Evolutionary conservation across 106 monocot species (phyloP), one percentile per base, ranked within the genome.

Genomic region (Apostasia shenzhenica): DNA sequence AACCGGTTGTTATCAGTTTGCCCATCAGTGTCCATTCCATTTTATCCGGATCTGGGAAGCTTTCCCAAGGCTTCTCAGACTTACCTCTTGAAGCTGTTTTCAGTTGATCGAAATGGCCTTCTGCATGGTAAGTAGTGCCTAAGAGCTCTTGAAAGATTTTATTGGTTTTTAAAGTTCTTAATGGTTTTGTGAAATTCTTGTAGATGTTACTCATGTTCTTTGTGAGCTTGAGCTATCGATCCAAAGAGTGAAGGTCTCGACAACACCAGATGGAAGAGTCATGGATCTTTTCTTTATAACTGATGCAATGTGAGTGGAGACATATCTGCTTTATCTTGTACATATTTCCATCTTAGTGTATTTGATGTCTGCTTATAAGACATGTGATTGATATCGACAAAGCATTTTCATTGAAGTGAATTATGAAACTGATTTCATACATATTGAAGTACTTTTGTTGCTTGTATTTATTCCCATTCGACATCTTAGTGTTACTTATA

Each of bases 191-290:
- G 13, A 9, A 1, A 47, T 42, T 57, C 62, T 26, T 70, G 60
- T 83, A 97, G 95, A 97, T 82, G 89, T 85, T 1, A 97, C 92
- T 62, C 80, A 82, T 54, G 83, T 92, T 44, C 89, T 97, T 55
- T 82, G 70, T 14, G 84, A 97, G 58, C 82, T 97, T 56, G 92
- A 89, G 53, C 81, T 92, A 55, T 57, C 84, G 67, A 92, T 97
- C 72, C 92, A 92, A 50, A 83, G 89, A 70, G 91, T 97, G 40
- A 97, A 97, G 84, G 89, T 97, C 14, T 97, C 92, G 2, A 97
- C 95, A 3, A 92, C 92, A 8, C 95, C 95, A 1, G 92, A 92
- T 79, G 95, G 89, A 14, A 68, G 81, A 73, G 95, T 92, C 37
- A 66, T 97, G 61, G 92, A 97, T 72, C 84, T 92, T 44, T 92